Evolutionary conservation across 306 rosid species (phyloP).

Genomic region (Vigna mungo): DNA sequence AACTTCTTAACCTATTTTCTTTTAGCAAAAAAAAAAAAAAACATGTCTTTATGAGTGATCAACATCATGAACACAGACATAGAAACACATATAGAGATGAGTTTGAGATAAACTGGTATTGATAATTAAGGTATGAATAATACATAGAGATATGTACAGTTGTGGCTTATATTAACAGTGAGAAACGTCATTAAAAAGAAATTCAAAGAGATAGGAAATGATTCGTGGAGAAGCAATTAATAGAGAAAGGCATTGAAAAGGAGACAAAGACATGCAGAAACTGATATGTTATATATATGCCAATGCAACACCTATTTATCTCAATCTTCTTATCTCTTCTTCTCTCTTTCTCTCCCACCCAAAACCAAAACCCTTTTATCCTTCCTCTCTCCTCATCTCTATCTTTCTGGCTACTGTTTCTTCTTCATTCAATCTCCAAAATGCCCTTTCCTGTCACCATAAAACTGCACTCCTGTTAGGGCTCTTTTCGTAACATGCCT

Average conservation of each 20-base stretch:
- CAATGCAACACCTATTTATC: constrained; percentile 39
- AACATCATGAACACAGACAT: too few relatives aligned
- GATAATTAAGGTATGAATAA: neutral
- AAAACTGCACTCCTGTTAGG: neutral
- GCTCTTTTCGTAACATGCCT: constrained; percentile 30
- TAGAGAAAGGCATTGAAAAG: constrained; percentile 34
- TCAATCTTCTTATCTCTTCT: constrained; percentile 51
- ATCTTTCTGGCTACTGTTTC: constrained; percentile 25
- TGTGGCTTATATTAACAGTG: neutral
- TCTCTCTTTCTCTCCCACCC: constrained; percentile 41
- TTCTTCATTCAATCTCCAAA: constrained; percentile 32
- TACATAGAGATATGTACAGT: neutral
- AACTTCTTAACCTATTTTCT: too few relatives aligned
- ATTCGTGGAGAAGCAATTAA: constrained; percentile 14
- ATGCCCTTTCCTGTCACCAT: constrained; percentile 8
- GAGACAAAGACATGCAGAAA: constrained; percentile 41
- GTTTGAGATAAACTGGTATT: too few relatives aligned
- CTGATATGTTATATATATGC: neutral
- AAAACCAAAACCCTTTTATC: neutral
- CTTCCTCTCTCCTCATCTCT: neutral
- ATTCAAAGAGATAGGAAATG: constrained; percentile 7
- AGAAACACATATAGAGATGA: too few relatives aligned
- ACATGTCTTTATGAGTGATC: too few relatives aligned
- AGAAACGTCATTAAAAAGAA: neutral
- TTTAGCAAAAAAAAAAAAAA: too few relatives aligned